Percentiles rank a stretch among this genome's conserved stretches.
Evolutionary conservation across 441 rosid species (phyloP).

Genomic region (Erodium texanum): DNA sequence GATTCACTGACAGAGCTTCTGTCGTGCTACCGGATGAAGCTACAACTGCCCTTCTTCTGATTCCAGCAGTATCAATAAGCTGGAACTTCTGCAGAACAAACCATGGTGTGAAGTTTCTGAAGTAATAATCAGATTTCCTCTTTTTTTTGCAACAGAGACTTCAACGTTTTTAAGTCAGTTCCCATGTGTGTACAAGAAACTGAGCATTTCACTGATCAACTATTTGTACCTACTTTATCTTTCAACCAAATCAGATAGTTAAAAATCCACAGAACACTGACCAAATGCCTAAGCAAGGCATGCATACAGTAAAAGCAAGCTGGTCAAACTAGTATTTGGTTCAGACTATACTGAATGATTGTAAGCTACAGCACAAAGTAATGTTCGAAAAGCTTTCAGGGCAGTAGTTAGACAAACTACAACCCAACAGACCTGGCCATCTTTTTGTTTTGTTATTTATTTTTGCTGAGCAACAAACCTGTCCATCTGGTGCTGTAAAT

Average conservation of each 20-base stretch:
- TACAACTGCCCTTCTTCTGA: slow-evolving; percentile 80
- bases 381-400: not conserved
- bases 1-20: slow-evolving; percentile 83
- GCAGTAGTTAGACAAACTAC: not conserved
- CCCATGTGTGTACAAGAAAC: not conserved
- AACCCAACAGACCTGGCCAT: not conserved
- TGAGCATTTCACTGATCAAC: not conserved
- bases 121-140: not conserved
- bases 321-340: not conserved
- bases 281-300: not conserved
- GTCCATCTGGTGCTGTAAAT: slow-evolving; percentile 73
- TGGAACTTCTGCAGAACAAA: slow-evolving; percentile 59
- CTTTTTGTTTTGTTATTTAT: too few species aligned
- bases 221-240: not conserved
- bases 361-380: not conserved
- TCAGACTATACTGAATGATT: not conserved
- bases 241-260: not conserved
- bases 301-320: not conserved
- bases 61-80: slow-evolving; percentile 95
- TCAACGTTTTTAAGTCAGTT: not conserved
- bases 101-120: slow-evolving; percentile 2
- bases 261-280: not conserved
- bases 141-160: not conserved
- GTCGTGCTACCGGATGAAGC: slow-evolving; percentile 87
- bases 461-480: slow-evolving; percentile 33